Conservation (phyloP, 2,329 filamentous ascomycete species). For the Cryphonectria naterciae region DNA sequence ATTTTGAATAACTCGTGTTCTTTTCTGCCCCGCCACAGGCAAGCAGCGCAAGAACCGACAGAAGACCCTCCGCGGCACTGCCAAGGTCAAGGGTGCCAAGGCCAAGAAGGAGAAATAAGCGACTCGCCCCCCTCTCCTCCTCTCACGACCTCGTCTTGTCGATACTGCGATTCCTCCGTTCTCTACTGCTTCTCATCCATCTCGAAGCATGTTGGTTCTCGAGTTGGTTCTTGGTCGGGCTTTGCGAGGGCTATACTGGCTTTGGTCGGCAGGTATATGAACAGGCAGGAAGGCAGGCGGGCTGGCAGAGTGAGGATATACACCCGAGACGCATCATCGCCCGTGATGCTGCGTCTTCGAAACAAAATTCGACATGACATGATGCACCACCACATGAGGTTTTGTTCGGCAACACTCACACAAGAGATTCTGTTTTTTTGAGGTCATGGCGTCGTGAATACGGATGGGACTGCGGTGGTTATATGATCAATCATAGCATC, state of each 20-base stretch:
- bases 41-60: conserved; percentile 99
- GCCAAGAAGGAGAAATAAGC: conserved; percentile 92
- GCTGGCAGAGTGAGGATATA: conserved; percentile 21
- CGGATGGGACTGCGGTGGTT: conserved; percentile 18
- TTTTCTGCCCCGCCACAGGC: conserved; percentile 62
- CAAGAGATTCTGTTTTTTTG: conserved; percentile 24
- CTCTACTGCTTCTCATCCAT: conserved; percentile 9
- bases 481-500: conserved; percentile 26
- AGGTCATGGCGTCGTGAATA: conserved; percentile 27
- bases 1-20: conserved; percentile 22
- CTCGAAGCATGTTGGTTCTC: conserved; percentile 25
- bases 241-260: conserved; percentile 24
- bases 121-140: conserved; percentile 38
- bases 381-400: conserved; percentile 23
- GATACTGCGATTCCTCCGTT: conserved; percentile 14
- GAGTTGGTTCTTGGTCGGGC: conserved; percentile 25
- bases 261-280: conserved; percentile 24
- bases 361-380: conserved; percentile 21
- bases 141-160: conserved; percentile 21
- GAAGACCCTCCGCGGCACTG: conserved; percentile 97
- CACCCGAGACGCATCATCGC: conserved; percentile 15
- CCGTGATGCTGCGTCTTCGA: conserved; percentile 17
- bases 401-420: conserved; percentile 20
- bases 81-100: conserved; percentile 95
- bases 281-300: conserved; percentile 15